These are phyloP conservation scores for Cinchona pubescens DNA, from an alignment of 257 asterid genomes.

Conservation along the genomic window DNA sequence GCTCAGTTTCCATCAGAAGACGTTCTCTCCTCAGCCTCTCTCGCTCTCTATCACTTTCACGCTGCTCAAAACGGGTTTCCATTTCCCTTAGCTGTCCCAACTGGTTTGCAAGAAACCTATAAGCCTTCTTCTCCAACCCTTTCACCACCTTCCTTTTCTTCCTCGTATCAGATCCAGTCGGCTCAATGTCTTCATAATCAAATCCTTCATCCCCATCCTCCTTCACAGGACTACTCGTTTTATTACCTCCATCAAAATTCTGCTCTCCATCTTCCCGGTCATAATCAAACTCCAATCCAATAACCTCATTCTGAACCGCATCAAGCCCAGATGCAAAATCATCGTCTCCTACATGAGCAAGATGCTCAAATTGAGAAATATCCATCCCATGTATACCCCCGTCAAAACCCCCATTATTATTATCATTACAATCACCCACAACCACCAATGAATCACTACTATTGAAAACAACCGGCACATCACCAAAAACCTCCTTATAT, in stretches of 20 bases:
- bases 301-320: conserved; percentile 73
- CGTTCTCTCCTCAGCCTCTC: conserved; percentile 73
- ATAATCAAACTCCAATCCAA: conserved; percentile 80
- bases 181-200: conserved; percentile 62
- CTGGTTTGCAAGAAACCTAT: conserved; percentile 67
- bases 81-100: conserved; percentile 60
- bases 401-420: conserved; percentile 64
- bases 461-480: conserved; percentile 51
- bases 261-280: conserved; percentile 77
- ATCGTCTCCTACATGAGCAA: conserved; percentile 56
- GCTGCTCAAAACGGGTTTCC: conserved; percentile 71
- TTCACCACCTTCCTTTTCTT: conserved; percentile 68
- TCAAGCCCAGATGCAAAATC: conserved; percentile 73
- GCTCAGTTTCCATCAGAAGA: conserved; percentile 52
- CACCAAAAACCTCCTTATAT: conserved; percentile 90
- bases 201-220: conserved; percentile 56
- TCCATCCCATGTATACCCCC: conserved; percentile 58
- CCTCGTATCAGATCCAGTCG: conserved; percentile 48
- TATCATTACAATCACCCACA: conserved; percentile 59
- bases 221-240: conserved; percentile 46
- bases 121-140: conserved; percentile 66
- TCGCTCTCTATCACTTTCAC: conserved; percentile 63
- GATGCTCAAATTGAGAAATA: conserved; percentile 60
- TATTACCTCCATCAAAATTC: conserved; percentile 48
- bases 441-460: conserved; percentile 36